A percentile compares a stretch with the other conserved stretches of the same genome.
These are phyloP conservation scores for Sarocladium brachiariae DNA, from an alignment of 2,329 filamentous ascomycete genomes.

Conservation along the genomic window DNA sequence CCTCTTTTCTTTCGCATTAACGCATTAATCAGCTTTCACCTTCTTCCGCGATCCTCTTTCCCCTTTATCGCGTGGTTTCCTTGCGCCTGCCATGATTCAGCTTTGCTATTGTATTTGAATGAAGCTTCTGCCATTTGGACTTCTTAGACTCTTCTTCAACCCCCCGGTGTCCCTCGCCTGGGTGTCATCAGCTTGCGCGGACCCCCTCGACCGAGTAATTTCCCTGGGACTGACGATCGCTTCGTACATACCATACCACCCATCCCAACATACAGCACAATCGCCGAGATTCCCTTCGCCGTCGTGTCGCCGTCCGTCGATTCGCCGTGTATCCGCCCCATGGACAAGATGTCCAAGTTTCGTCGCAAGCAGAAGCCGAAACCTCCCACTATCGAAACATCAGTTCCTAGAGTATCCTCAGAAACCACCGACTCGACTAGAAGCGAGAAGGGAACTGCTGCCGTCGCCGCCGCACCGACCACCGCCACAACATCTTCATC, in stretches of 20 bases:
- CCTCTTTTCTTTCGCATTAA: no score
- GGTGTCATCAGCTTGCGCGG: no score
- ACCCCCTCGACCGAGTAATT: background rate
- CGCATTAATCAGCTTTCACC: slow-evolving; percentile 1
- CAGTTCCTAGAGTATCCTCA: slow-evolving; percentile 26
- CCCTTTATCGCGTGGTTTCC: background rate
- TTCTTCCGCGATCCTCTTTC: background rate
- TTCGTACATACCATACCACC: background rate
- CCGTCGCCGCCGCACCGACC: slow-evolving; percentile 11
- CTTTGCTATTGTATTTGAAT: background rate
- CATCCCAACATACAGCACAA: background rate
- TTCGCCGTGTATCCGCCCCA: slow-evolving; percentile 14
- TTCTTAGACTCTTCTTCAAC: background rate
- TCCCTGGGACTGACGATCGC: background rate
- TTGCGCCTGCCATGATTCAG: background rate
- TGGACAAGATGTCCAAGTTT: slow-evolving; percentile 37
- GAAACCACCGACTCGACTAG: slow-evolving; percentile 22
- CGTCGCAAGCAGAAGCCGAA: slow-evolving; percentile 33
- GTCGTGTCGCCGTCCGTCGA: background rate
- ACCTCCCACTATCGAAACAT: slow-evolving; percentile 35
- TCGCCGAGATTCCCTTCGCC: background rate
- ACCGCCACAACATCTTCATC: slow-evolving; percentile 12
- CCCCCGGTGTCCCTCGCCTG: no score
- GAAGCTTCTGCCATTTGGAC: background rate
- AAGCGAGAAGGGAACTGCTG: slow-evolving; percentile 16